Conservation (phyloP, 768 basidiomycete species). For the Coprinopsis marcescibilis region DNA sequence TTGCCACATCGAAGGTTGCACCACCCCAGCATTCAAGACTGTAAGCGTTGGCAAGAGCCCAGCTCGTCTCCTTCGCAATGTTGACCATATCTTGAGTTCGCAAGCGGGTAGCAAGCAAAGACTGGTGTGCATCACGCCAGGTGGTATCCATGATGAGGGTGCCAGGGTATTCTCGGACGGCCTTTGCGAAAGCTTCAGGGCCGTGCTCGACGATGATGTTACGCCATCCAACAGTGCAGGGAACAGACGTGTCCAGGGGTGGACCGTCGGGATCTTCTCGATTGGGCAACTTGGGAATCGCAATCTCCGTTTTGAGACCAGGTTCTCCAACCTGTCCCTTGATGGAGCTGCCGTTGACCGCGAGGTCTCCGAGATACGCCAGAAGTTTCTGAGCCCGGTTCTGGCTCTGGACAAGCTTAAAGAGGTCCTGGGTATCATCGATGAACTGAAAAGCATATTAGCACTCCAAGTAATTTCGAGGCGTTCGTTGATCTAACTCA, state of each 20-base stretch:
- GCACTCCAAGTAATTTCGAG: neutral
- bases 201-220: constrained; percentile 98
- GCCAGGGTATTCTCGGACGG: constrained; percentile 93
- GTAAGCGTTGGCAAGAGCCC: constrained; percentile 92
- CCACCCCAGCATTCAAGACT: constrained; percentile 99
- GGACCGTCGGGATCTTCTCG: constrained; percentile 70
- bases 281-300: constrained; percentile 75
- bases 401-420: constrained; percentile 95
- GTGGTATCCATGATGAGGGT: constrained; percentile 97
- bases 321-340: constrained; percentile 94
- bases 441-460: constrained; percentile 63
- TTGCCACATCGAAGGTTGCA: constrained; percentile 97
- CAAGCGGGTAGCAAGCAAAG: constrained; percentile 91
- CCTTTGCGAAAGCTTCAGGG: constrained; percentile 97
- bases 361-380: constrained; percentile 94
- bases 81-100: constrained; percentile 97
- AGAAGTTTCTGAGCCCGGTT: constrained; percentile 98
- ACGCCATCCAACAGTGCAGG: constrained; percentile 91
- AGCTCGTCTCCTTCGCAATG: constrained; percentile 96
- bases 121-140: constrained; percentile 99
- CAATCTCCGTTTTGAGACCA: constrained; percentile 84
- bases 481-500: constrained; percentile 8
- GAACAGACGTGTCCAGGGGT: constrained; percentile 71
- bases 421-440: constrained; percentile 98
- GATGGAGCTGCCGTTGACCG: constrained; percentile 97